Base-by-base conservation (phyloP, 495 filamentous ascomycete genomes). In the Rhypophila decipiens region DNA sequence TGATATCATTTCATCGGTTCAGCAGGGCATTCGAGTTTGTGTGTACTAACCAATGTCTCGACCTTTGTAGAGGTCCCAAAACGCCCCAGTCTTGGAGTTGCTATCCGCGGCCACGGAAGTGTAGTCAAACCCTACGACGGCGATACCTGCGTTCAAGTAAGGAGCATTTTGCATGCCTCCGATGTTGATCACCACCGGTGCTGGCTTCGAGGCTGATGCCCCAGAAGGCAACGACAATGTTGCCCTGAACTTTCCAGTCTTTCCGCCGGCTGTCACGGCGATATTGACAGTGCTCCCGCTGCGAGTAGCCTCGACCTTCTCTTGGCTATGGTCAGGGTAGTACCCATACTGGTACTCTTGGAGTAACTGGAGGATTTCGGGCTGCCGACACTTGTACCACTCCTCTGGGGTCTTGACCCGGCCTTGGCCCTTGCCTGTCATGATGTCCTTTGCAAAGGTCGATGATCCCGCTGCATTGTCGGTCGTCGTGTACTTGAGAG, bases 331-430 rank as follows among this genome's bases (percentile, higher is more conserved):
- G 53, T 77, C 72, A 0, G 75, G 72, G 52, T 77, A 76, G 57
- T 73, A 77, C 13, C 74, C 74, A 56, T 68, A 76, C 62, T 77
- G 74, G 59, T 77, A 76, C 44, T 78, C 71, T 46, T 77, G 71
- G 19, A 78, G 57, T 56, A 77, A 49, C 52, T 71, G 67, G 23
- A 77, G 10, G 51, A 78, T 73, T 58, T 77, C 72, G 9, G 73
- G 75, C 58, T 73, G 72, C 5, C 70, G 67, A 52, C 74, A 78
- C 42, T 61, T 54, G 58, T 72, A 74, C 72, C 73, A 77, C 49
- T 76, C 67, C 20, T 75, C 69, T 18, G 59, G 58, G 7, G 70
- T 69, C 50, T 65, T 50, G 42, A 76, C 63, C 33, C 72, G 61
- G 52, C 68, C 63, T 51, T 67, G 61, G 2, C 60, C 70, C 51